Conservation (phyloP, 371 early-diverging fungal species). For the Actinomucor elegans region DNA sequence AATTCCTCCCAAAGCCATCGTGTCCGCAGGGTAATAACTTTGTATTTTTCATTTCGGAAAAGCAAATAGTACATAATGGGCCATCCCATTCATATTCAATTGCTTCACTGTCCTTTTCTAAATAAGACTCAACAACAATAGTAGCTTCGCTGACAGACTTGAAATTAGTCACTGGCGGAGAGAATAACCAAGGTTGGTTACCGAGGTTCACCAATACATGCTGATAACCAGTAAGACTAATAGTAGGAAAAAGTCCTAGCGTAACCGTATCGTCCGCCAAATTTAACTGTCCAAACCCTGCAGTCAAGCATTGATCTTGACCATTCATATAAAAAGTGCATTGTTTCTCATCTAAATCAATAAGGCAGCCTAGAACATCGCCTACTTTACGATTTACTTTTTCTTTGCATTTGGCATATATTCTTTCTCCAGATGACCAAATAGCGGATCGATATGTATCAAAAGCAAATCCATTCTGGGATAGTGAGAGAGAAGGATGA, state of each 20-base stretch:
- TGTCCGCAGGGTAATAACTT: conserved; percentile 41
- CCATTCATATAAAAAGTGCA: conserved; percentile 48
- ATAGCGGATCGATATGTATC: conserved; percentile 27
- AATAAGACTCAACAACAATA: neutral
- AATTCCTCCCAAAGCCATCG: conserved; percentile 34
- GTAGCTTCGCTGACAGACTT: neutral
- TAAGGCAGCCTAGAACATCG: conserved; percentile 47
- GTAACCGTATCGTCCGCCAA: neutral
- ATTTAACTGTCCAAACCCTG: conserved; percentile 19
- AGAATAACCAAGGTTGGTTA: conserved; percentile 40
- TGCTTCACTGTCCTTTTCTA: neutral
- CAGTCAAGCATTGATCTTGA: conserved; percentile 31
- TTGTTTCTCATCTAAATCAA: conserved; percentile 39
- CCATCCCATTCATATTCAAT: conserved; percentile 30
- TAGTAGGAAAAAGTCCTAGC: conserved; percentile 37
- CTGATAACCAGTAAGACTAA: conserved; percentile 44
- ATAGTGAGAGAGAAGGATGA: no score
- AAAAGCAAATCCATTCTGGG: conserved; percentile 61
- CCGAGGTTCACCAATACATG: conserved; percentile 44
- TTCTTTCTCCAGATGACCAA: conserved; percentile 3
- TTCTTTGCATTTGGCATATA: neutral
- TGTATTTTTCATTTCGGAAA: conserved; percentile 37
- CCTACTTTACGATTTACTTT: conserved; percentile 31
- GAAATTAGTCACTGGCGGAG: conserved; percentile 16
- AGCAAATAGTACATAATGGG: conserved; percentile 41